Evolutionary conservation across 192 early-diverging fungal species (phyloP), one percentile per base, ranked within the genome.

Genomic region (Haplosporangium gracile): DNA sequence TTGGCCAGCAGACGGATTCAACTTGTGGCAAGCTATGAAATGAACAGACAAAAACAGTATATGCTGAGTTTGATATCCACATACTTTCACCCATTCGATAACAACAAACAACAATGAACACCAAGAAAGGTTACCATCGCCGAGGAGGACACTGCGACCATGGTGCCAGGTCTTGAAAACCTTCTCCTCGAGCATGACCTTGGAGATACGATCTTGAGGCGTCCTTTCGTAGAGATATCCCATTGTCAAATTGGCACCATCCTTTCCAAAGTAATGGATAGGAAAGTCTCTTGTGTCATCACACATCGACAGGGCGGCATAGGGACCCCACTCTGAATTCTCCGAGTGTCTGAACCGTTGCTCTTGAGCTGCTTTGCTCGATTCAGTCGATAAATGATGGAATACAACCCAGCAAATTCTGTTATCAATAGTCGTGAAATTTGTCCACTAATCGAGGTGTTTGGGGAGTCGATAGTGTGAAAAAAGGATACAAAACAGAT

Each of bases 111-210:
- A 38, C 0, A 6, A 32, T 18, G 10, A 68, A 15, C 38, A 9
- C 32, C 22, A 0, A 70, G 32, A 9, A 22, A 22, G 40, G 24
- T 76, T 24, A 76, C 75, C 76, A 69, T 77, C 76, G 2, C 76
- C 76, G 9, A 77, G 24, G 1, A 77, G 76, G 3, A 68, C 60
- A 4, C 45, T 69, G 5, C 76, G 76, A 1, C 65, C 65, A 51
- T 34, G 36, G 32, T 77, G 49, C 76, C 76, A 77, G 18, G 76
- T 77, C 8, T 69, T 49, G 39, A 77, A 77, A 22, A 77, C 34
- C 42, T 77, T 70, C 24, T 77, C 76, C 24, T 77, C 76, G 8
- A 77, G 76, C 47, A 15, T 69, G 20, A 51, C 76, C 42, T 77
- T 77, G 32, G 76, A 77, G 68, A 77, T 77, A 20, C 43, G 43